A percentile compares a stretch with the other conserved stretches of the same genome.
Evolutionary conservation across 176 grass and related monocot genomes (phyloP).

Genomic region (Neostapfia colusana): DNA sequence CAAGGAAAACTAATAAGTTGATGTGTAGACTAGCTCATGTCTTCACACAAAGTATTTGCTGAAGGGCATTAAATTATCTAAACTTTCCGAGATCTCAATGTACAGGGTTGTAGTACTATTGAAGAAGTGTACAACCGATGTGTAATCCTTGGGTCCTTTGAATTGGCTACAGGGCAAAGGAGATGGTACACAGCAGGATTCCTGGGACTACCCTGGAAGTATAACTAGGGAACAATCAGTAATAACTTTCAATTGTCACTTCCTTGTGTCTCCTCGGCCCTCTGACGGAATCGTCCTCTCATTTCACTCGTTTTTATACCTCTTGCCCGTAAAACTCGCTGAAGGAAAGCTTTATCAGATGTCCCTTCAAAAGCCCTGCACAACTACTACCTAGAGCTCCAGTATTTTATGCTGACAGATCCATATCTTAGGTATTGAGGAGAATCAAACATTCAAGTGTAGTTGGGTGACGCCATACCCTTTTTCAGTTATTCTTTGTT

Average conservation of each 20-base stretch:
- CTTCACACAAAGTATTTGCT: too few species aligned
- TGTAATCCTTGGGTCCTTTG: background rate
- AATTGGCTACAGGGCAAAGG: background rate
- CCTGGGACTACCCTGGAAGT: constrained; percentile 32
- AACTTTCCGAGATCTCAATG: too few species aligned
- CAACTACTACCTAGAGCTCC: constrained; percentile 11
- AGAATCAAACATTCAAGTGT: background rate
- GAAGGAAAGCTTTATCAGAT: constrained; percentile 19
- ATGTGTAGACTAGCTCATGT: too few species aligned
- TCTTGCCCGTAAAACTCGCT: background rate
- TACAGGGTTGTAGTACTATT: too few species aligned
- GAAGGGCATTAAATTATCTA: too few species aligned
- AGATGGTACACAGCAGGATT: constrained; percentile 15
- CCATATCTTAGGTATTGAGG: background rate
- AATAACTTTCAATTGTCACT: constrained; percentile 30
- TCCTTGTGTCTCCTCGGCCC: constrained; percentile 14
- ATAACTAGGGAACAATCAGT: constrained; percentile 24
- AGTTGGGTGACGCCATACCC: background rate
- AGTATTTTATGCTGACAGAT: constrained; percentile 26
- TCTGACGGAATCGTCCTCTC: constrained; percentile 34
- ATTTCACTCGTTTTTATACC: background rate
- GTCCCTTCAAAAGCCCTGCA: constrained; percentile 34
- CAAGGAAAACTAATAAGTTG: too few species aligned
- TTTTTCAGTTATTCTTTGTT: background rate
- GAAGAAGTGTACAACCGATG: too few species aligned